A percentile compares a stretch with the other conserved stretches of the same genome.
These are phyloP conservation scores for Colletotrichum paranaense DNA, from an alignment of 2,329 filamentous ascomycete species.

Conservation along the genomic window DNA sequence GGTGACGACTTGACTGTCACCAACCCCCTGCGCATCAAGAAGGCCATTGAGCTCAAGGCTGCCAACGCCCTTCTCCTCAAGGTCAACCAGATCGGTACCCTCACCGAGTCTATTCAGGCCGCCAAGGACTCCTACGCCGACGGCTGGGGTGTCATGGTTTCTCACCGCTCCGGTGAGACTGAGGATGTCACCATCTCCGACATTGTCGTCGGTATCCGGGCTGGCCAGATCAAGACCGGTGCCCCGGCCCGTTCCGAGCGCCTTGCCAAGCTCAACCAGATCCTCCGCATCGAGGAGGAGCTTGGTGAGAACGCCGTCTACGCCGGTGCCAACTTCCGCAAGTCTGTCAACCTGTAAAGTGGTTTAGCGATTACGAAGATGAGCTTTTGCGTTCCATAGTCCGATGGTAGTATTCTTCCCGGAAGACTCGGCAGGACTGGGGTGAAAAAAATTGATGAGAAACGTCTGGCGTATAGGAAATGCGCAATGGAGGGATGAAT, in stretches of 20 bases:
- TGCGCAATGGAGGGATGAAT: slow-evolving; percentile 21
- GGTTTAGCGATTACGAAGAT: slow-evolving; percentile 4
- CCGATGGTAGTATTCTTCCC: neutral
- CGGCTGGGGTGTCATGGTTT: slow-evolving; percentile 99
- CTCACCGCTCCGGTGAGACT: slow-evolving; percentile 98
- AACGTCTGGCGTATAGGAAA: slow-evolving; percentile 26
- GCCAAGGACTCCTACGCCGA: slow-evolving; percentile 98
- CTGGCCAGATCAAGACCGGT: slow-evolving; percentile 99
- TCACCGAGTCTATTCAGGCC: slow-evolving; percentile 98
- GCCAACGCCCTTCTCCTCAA: slow-evolving; percentile 98
- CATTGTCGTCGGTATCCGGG: slow-evolving; percentile 94
- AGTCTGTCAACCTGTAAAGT: slow-evolving; percentile 83
- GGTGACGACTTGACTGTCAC: slow-evolving; percentile 99
- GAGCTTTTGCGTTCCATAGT: neutral
- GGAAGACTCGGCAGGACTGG: neutral
- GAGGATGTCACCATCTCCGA: slow-evolving; percentile 99
- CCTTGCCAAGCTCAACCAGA: slow-evolving; percentile 99
- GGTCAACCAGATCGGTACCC: slow-evolving; percentile 99
- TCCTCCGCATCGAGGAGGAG: slow-evolving; percentile 99
- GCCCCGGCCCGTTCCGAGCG: slow-evolving; percentile 96
- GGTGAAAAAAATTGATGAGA: slow-evolving; percentile 29
- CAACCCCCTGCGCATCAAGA: slow-evolving; percentile 99
- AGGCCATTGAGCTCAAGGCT: slow-evolving; percentile 98
- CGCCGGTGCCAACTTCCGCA: slow-evolving; percentile 93
- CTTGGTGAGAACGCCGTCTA: slow-evolving; percentile 92